These are phyloP conservation scores for Coemansia sp. DNA, from an alignment of 192 early-diverging fungal species.

Conservation along the genomic window DNA sequence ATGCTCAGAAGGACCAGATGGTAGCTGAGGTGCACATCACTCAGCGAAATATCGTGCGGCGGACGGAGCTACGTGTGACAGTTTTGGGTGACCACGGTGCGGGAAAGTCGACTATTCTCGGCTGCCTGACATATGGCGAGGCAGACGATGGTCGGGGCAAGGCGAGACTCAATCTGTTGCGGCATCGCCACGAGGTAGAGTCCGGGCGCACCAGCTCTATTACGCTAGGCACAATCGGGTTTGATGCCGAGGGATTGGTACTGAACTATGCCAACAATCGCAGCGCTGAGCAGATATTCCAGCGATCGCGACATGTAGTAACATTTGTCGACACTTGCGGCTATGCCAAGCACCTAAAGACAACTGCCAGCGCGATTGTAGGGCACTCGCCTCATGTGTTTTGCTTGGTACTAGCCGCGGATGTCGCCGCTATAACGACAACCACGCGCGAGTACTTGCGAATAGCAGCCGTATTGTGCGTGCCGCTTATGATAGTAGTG, in stretches of 20 bases:
- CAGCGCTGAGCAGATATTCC: conserved; percentile 80
- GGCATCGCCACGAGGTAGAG: conserved; percentile 92
- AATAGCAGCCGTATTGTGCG: conserved; percentile 74
- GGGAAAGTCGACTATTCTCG: conserved; percentile 86
- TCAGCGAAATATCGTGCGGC: conserved; percentile 64
- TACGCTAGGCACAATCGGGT: conserved; percentile 85
- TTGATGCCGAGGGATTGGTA: conserved; percentile 66
- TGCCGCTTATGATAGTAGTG: conserved; percentile 83
- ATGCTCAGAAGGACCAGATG: conserved; percentile 25
- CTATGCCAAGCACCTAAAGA: conserved; percentile 85
- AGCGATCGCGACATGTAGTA: conserved; percentile 72
- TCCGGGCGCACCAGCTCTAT: conserved; percentile 91
- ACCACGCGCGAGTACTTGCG: conserved; percentile 82
- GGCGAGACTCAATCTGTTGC: conserved; percentile 78
- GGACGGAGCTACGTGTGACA: conserved; percentile 80
- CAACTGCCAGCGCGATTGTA: conserved; percentile 90
- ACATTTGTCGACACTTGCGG: conserved; percentile 91
- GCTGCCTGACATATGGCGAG: conserved; percentile 78
- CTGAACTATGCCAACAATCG: conserved; percentile 80
- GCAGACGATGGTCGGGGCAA: conserved; percentile 86
- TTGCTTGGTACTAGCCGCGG: conserved; percentile 80
- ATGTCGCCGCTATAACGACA: conserved; percentile 62
- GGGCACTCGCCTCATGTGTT: conserved; percentile 86
- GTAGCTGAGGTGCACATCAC: conserved; percentile 81
- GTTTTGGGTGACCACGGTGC: conserved; percentile 81